Evolutionary conservation across 345 rosid species (phyloP), one percentile per base, ranked within the genome.

Genomic region (Camelina neglecta): DNA sequence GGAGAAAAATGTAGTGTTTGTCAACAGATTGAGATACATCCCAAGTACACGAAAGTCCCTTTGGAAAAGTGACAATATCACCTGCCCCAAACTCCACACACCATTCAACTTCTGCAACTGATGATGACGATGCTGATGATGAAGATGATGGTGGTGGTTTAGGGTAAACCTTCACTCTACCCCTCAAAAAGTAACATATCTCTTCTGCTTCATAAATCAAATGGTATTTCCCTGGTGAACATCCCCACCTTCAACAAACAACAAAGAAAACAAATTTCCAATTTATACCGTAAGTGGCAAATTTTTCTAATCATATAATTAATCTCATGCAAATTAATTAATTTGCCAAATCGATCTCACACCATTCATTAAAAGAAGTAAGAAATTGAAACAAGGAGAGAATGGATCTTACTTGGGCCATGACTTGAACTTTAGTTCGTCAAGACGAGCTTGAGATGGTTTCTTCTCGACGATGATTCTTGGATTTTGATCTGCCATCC

Each of bases 31-130:
- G 75, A 26, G 91, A 83, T 7, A 93, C 96, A 72, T 91, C 97
- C 98, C 98, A 93, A 63, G 92, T 90, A 80, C 97, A 93, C 66
- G 96, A 88, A 29, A 90, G 85, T 12, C 97, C 98, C 72, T 87
- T 90, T 0, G 96, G 98, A 42, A 93, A 87, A 59, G 69, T 84
- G 39, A 93, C 97, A 41, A 93, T 87, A 87, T 93, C 98, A 75
- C 98, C 98, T 0, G 94, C 94, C 0, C 96, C 96, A 67, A 93
- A 93, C 85, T 91, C 98, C 0, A 91, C 94, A 64, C 54, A 81
- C 65, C 77, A 65, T 15, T 85, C 90, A 20, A 41, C 71, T 76
- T 62, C 60, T 36, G 50, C 65, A 42, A 64, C 65, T 11, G 79
- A 57, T 26, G 64, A 53, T 3, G 73, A 8, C 12, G 79, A 50